These are phyloP conservation scores for Achaetomium macrosporum DNA, from an alignment of 2,329 filamentous ascomycete genomes.

Conservation along the genomic window DNA sequence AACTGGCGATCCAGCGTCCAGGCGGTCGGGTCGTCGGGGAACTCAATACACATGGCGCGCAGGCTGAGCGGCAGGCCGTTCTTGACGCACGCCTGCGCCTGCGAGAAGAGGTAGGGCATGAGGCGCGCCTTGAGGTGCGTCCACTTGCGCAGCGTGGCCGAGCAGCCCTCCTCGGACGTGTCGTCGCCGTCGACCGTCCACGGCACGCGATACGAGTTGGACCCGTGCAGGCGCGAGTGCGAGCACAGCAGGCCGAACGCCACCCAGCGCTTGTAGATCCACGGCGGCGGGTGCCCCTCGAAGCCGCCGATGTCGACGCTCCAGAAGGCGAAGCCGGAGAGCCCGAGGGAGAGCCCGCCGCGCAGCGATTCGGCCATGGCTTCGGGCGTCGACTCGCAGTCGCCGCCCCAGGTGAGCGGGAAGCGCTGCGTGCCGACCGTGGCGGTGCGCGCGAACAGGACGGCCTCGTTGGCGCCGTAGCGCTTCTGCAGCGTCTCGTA, in stretches of 20 bases:
- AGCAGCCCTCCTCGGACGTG: constrained; percentile 49
- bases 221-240: constrained; percentile 66
- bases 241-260: constrained; percentile 67
- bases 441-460: constrained; percentile 61
- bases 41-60: constrained; percentile 62
- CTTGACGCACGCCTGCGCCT: constrained; percentile 31
- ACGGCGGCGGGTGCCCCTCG: constrained; percentile 60
- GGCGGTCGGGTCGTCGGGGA: constrained; percentile 61
- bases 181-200: constrained; percentile 66
- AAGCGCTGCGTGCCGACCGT: constrained; percentile 64
- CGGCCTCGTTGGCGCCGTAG: constrained; percentile 48
- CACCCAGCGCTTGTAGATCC: constrained; percentile 73
- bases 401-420: constrained; percentile 67
- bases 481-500: constrained; percentile 57
- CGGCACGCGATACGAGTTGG: constrained; percentile 65
- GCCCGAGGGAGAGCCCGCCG: constrained; percentile 27
- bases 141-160: constrained; percentile 42
- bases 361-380: constrained; percentile 59
- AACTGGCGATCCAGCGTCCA: constrained; percentile 67
- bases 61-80: constrained; percentile 38
- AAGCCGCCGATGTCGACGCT: constrained; percentile 39
- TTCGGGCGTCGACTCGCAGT: constrained; percentile 68
- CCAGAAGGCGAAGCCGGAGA: constrained; percentile 29
- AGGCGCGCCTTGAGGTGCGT: constrained; percentile 45
- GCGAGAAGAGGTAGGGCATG: constrained; percentile 47